Base-by-base conservation (phyloP, 2,329 filamentous ascomycete genomes). In the Ophiostoma pallidulum region DNA sequence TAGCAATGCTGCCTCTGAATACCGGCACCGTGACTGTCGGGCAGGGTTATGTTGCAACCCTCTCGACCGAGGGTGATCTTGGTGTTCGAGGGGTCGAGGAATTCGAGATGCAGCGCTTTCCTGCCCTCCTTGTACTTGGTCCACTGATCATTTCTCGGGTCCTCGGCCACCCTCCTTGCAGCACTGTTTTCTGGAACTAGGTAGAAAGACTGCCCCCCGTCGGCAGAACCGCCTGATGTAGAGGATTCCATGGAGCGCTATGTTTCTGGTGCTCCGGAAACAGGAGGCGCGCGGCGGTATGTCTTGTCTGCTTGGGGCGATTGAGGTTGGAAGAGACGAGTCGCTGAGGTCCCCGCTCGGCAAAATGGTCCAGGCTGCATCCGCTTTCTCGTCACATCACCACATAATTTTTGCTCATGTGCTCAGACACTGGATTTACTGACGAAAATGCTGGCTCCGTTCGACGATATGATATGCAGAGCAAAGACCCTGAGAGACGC, bases 1-100 rank as follows among this genome's bases (percentile, higher is more conserved):
- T 52, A 55, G 18, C 58, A 59, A 12, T 61, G 59, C 4, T 38
- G n/a, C 10, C 40, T 33, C 4, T 53, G 55, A 10, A 61, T 59
- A 4, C 55, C 47, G 4, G 56, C 50, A 43, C 37, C 42, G 29
- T 42, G 31, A 46, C 9, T 12, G 9, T 59, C 53, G 3, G 58
- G 56, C 2, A 61, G 45, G 14, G 51, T 51, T 29, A 60, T 56
- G 19, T 59, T 50, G 35, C 50, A 45, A 4, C 50, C 48, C 9
- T 28, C 24, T 5, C 51, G 48, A 16, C 58, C 58, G 10, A 60
- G 47, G 0, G 54, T 55, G 39, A 49, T 55, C 1, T 12, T 9
- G 8, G 40, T 32, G 20, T 48, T 52, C 0, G 44, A 36, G 9
- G 50, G 43, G 16, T 53, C 50, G 26, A 49, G 45, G 36, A 60